Percentiles rank a stretch among this genome's conserved stretches.
Evolutionary conservation across 495 filamentous ascomycete species (phyloP).

Genomic region (Aspergillus sparsus): DNA sequence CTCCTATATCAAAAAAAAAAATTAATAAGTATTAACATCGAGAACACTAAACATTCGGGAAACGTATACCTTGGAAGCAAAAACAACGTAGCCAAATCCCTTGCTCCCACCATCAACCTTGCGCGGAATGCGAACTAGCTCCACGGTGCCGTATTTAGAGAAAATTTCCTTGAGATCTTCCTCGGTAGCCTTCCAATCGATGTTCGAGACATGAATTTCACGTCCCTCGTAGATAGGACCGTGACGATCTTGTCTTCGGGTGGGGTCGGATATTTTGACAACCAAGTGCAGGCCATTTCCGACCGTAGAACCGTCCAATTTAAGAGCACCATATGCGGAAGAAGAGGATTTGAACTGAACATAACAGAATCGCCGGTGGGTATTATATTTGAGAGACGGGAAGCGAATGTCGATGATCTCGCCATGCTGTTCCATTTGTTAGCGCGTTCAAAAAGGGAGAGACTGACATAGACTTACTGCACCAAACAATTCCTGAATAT

Average conservation of each 20-base stretch:
- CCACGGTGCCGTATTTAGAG: conserved; percentile 70
- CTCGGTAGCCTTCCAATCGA: conserved; percentile 66
- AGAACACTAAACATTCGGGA: neutral
- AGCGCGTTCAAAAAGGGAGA: conserved; percentile 18
- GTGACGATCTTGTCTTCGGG: conserved; percentile 70
- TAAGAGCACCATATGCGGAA: conserved; percentile 65
- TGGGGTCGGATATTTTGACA: conserved; percentile 82
- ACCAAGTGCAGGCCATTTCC: conserved; percentile 66
- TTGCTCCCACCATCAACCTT: conserved; percentile 65
- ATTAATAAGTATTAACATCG: conserved; percentile 18
- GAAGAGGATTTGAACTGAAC: conserved; percentile 73
- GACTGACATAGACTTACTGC: conserved; percentile 42
- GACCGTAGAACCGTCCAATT: conserved; percentile 66
- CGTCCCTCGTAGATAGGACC: conserved; percentile 83
- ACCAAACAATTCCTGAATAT: conserved; percentile 74
- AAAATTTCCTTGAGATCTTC: conserved; percentile 71
- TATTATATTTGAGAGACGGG: conserved; percentile 86
- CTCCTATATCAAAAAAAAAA: conserved; percentile 38
- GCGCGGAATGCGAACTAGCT: conserved; percentile 63
- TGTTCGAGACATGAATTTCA: conserved; percentile 78
- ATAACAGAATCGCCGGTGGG: conserved; percentile 90
- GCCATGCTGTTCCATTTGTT: conserved; percentile 56
- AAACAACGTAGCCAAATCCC: conserved; percentile 77
- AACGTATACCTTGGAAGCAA: conserved; percentile 62
- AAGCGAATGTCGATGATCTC: conserved; percentile 84